These are phyloP conservation scores for Neonectria sp. DNA, from an alignment of 2,329 filamentous ascomycete genomes.

Conservation along the genomic window DNA sequence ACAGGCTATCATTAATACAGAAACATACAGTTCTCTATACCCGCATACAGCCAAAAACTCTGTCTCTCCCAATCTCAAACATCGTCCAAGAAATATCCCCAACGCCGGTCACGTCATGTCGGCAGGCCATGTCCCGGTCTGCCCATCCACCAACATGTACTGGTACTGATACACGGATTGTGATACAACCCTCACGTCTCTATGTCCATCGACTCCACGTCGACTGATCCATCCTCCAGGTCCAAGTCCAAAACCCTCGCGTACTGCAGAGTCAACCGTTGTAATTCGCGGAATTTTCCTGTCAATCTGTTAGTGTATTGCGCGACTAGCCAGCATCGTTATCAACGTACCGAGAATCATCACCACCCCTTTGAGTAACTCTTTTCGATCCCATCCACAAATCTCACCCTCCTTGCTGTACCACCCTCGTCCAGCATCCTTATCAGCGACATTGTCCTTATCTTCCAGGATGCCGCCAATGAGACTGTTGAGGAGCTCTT, in stretches of 20 bases:
- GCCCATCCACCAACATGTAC: conserved; percentile 10
- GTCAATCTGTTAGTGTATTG: conserved; percentile 42
- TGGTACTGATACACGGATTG: conserved; percentile 42
- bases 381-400: conserved; percentile 92
- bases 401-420: conserved; percentile 78
- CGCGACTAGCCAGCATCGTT: neutral
- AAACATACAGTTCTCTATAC: conserved; percentile 22
- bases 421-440: conserved; percentile 71
- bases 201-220: conserved; percentile 62
- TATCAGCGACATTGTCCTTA: conserved; percentile 58
- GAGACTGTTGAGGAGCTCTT: conserved; percentile 88
- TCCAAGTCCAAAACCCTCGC: conserved; percentile 83
- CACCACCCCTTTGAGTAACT: conserved; percentile 91
- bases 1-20: conserved; percentile 22
- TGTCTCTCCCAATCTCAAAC: conserved; percentile 7
- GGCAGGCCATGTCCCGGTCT: conserved; percentile 20
- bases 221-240: conserved; percentile 60
- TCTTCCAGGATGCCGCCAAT: conserved; percentile 80
- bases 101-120: conserved; percentile 28
- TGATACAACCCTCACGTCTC: conserved; percentile 48
- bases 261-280: conserved; percentile 95
- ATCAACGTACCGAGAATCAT: conserved; percentile 85
- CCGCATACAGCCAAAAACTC: conserved; percentile 16
- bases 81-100: conserved; percentile 20
- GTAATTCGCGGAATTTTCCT: conserved; percentile 97